Conservation (phyloP, 305 asterid species). For the Fraxinus floribunda region DNA sequence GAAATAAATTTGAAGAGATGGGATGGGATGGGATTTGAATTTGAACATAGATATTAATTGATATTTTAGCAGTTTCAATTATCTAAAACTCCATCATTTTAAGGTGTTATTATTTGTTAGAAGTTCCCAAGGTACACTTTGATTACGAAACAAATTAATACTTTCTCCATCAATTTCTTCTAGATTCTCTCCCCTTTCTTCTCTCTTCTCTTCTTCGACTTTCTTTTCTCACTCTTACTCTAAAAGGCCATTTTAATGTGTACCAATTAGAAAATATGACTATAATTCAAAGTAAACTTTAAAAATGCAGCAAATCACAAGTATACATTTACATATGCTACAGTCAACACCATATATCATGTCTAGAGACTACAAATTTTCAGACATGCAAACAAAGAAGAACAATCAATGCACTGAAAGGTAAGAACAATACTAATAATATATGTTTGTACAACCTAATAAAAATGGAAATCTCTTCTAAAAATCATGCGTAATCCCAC, state of each 20-base stretch:
- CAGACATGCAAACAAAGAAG: background rate
- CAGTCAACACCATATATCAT: constrained; percentile 9
- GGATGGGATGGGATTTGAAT: background rate
- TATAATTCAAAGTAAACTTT: background rate
- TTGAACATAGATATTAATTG: background rate
- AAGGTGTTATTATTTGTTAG: background rate
- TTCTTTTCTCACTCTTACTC: background rate
- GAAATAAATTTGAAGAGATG: background rate
- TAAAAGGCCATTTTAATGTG: background rate
- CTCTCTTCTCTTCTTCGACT: background rate
- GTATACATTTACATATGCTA: background rate
- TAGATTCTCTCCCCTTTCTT: background rate
- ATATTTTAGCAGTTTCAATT: background rate
- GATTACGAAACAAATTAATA: background rate
- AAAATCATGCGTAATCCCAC: background rate
- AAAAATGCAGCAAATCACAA: constrained; percentile 10
- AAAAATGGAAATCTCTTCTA: background rate
- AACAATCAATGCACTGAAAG: background rate
- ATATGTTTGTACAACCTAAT: background rate
- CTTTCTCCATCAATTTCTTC: background rate
- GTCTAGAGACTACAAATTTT: background rate
- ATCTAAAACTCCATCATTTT: background rate
- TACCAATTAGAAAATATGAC: constrained; percentile 12
- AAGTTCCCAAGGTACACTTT: background rate
- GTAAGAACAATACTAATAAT: background rate